Evolutionary conservation across 1,284 basidiomycete species (phyloP).

Genomic region (Cutaneotrichosporon curvatum): DNA sequence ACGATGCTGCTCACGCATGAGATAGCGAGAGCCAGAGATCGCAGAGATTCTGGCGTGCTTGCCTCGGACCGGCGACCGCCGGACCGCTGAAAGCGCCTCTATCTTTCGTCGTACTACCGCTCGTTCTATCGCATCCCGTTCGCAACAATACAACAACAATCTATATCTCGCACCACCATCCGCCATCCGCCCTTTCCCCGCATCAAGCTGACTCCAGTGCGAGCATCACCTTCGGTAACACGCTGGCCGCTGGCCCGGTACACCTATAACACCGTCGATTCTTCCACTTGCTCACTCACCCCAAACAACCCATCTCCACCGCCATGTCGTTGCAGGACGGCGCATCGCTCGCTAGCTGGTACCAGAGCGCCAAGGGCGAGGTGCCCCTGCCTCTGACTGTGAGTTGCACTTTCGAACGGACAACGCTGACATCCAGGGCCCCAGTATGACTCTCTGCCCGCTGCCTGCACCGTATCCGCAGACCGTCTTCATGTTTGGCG

Average conservation of each 20-base stretch:
- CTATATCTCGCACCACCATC: no score
- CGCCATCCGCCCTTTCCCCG: no score
- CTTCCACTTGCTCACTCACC: neutral
- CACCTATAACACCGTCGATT: no score
- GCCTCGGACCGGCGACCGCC: no score
- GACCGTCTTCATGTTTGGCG: conserved; percentile 57
- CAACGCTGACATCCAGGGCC: conserved; percentile 24
- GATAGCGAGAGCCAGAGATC: no score
- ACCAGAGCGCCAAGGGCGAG: conserved; percentile 72
- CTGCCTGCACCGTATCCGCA: conserved; percentile 27
- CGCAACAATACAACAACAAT: no score
- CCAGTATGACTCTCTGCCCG: conserved; percentile 39
- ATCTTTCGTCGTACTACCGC: no score
- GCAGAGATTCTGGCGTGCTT: no score
- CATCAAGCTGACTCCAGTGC: neutral
- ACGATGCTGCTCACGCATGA: no score
- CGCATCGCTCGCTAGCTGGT: conserved; percentile 68
- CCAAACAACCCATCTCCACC: neutral
- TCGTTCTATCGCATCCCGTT: no score
- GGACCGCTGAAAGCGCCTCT: no score
- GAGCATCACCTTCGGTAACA: neutral
- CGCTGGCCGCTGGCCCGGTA: neutral
- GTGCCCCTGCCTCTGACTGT: conserved; percentile 79
- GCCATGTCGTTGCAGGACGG: conserved; percentile 5
- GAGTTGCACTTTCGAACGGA: conserved; percentile 41